Conservation (phyloP, 2,329 filamentous ascomycete genomes). For the Dactylonectria estremocensis region DNA sequence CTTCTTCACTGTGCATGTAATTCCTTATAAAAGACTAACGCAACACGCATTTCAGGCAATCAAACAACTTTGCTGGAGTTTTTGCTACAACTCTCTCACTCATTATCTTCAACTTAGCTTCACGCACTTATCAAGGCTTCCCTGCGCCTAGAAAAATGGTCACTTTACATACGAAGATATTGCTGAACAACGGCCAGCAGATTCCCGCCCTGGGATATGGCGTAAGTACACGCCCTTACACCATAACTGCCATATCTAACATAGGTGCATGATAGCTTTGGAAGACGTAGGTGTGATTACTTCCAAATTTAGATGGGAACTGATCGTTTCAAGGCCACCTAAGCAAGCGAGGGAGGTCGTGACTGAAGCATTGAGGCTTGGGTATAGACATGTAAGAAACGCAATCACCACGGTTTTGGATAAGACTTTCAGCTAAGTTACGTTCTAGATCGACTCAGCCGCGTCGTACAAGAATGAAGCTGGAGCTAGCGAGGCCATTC, state of each 20-base stretch:
- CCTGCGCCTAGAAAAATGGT: not conserved
- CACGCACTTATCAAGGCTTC: not conserved
- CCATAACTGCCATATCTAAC: not conserved
- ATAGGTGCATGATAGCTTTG: not conserved
- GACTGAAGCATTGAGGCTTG: not conserved
- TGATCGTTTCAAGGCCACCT: not conserved
- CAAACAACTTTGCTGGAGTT: not conserved
- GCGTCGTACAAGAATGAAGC: not conserved
- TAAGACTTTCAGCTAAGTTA: not conserved
- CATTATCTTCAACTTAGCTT: not conserved
- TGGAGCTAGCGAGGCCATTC: not conserved
- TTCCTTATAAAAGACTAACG: not conserved
- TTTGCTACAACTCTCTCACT: not conserved
- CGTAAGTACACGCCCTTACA: not conserved
- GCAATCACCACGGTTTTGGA: not conserved
- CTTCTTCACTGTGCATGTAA: not conserved
- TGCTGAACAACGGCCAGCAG: not conserved
- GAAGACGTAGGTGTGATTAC: not conserved
- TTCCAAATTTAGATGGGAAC: not conserved
- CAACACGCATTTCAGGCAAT: not conserved
- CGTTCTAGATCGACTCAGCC: not conserved
- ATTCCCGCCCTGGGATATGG: slow-evolving; percentile 1
- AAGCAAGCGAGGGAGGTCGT: not conserved
- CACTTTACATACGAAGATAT: not conserved
- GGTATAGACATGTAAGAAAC: not conserved